phyloP scores from a whole-genome alignment of 2,329 filamentous ascomycete species.

The Paracoccidioides lutzii region DNA sequence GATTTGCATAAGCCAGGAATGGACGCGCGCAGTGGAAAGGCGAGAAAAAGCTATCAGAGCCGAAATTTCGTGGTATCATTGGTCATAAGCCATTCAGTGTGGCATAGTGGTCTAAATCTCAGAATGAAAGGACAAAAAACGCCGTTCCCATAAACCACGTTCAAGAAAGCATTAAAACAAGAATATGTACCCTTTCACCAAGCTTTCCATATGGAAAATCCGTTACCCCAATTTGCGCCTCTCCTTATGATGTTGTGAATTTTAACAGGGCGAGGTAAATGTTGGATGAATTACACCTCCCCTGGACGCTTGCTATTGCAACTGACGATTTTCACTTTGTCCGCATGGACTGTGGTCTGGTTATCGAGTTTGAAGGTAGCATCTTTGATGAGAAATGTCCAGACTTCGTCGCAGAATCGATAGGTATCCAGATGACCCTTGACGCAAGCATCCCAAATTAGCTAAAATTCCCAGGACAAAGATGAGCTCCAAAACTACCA shows the following conservation, averaged over 20 bases:
- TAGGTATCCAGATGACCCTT: conserved; percentile 96
- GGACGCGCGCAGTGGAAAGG: not conserved
- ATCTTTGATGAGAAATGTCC: conserved; percentile 98
- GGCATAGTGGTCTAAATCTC: not conserved
- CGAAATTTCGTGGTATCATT: conserved; percentile 1
- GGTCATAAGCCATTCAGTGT: not conserved
- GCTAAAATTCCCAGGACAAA: not conserved
- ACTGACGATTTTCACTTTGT: conserved; percentile 96
- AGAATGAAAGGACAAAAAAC: not conserved
- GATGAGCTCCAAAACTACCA: not conserved
- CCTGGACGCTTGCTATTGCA: conserved; percentile 80
- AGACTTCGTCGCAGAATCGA: conserved; percentile 98
- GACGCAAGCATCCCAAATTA: conserved; percentile 10
- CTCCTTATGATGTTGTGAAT: not conserved
- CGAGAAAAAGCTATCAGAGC: not conserved
- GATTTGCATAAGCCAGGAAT: not conserved
- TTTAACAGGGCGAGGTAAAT: conserved; percentile 3
- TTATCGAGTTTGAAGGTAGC: conserved; percentile 98
- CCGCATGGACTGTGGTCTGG: conserved; percentile 59
- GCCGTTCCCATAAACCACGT: not conserved
- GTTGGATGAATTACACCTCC: conserved; percentile 28
- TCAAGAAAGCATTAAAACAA: not conserved
- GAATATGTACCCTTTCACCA: not conserved
- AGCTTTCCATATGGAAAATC: not conserved
- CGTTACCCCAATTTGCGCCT: not conserved